Conservation (phyloP, 176 grass and related monocot species). For the Miscanthus lutarioriparius region DNA sequence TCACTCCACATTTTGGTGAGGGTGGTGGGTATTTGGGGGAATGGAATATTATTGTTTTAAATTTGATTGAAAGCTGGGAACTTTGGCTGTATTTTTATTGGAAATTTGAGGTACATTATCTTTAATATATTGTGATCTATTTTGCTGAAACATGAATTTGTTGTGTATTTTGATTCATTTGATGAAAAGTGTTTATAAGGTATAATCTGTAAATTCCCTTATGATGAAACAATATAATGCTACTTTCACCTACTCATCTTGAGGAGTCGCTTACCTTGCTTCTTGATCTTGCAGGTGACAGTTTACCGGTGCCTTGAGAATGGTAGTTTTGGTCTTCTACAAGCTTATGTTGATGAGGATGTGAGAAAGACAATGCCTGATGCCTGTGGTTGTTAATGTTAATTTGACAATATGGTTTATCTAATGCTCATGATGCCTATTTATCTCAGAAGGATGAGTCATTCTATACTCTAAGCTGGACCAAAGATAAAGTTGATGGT, state of each 20-base stretch:
- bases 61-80: neutral
- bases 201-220: neutral
- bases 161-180: neutral
- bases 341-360: slow-evolving; percentile 79
- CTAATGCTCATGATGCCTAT: slow-evolving; percentile 11
- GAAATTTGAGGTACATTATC: neutral
- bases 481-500: slow-evolving; percentile 48
- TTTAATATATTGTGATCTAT: neutral
- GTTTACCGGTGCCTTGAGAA: slow-evolving; percentile 72
- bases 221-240: slow-evolving; percentile 3
- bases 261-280: neutral
- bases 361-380: slow-evolving; percentile 45
- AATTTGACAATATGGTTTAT: slow-evolving; percentile 4
- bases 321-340: slow-evolving; percentile 67
- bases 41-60: neutral
- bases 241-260: neutral
- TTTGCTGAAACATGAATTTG: neutral
- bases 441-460: slow-evolving; percentile 77
- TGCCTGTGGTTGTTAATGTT: slow-evolving; percentile 6
- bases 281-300: slow-evolving; percentile 63
- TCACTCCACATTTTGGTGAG: neutral
- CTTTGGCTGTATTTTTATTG: neutral
- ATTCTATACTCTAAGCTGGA: slow-evolving; percentile 96
- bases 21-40: neutral
- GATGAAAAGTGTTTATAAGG: neutral